These are phyloP conservation scores for Suillus bovinus DNA, from an alignment of 768 basidiomycete genomes.

Conservation along the genomic window DNA sequence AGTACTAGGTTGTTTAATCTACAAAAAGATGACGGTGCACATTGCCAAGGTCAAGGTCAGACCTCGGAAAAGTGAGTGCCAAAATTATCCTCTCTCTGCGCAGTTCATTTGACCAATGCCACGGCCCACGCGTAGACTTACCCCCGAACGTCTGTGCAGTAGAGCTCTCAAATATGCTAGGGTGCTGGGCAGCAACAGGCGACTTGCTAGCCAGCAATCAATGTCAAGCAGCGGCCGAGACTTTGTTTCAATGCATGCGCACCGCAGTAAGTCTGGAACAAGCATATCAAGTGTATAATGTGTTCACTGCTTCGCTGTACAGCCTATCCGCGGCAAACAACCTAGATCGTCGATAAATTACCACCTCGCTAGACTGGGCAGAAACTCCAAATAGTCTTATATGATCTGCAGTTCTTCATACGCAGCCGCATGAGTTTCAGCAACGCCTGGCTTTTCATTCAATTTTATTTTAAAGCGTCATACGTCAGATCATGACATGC, in stretches of 20 bases:
- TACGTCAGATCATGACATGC: not conserved
- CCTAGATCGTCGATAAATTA: constrained; percentile 86
- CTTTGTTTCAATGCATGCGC: constrained; percentile 81
- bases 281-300: not conserved
- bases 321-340: constrained; percentile 69
- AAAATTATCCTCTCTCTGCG: not conserved
- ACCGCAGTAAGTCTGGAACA: constrained; percentile 61
- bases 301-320: constrained; percentile 11
- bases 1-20: not conserved
- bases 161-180: constrained; percentile 77
- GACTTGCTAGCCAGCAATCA: constrained; percentile 56
- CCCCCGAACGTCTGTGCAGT: constrained; percentile 55
- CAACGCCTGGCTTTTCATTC: not conserved
- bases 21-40: constrained; percentile 52
- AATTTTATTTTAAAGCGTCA: not conserved
- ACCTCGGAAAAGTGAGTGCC: constrained; percentile 65
- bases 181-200: constrained; percentile 79
- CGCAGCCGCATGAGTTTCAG: not conserved
- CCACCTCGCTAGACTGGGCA: constrained; percentile 79
- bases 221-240: constrained; percentile 61
- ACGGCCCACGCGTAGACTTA: constrained; percentile 15
- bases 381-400: constrained; percentile 62
- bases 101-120: constrained; percentile 17
- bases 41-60: constrained; percentile 82
- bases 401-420: not conserved